A percentile compares a stretch with the other conserved stretches of the same genome.
These are phyloP conservation scores for Scheffersomyces insectosa DNA, from an alignment of 1,139 yeast species.

Conservation along the genomic window DNA sequence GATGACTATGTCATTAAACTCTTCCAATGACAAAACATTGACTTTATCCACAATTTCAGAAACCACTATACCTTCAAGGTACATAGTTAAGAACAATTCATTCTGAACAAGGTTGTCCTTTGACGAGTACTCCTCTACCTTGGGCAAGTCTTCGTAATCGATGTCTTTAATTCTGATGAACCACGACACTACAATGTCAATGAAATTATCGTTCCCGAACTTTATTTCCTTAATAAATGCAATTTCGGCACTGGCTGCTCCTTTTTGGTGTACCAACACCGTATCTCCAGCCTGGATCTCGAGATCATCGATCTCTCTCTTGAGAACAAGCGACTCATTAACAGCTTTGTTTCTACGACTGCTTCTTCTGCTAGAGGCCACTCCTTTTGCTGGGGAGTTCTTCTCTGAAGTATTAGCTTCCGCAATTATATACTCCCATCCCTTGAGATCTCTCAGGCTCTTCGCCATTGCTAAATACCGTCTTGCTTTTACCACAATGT, in stretches of 20 bases:
- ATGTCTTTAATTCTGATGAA: constrained; percentile 29
- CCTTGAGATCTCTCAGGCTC: constrained; percentile 14
- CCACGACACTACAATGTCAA: constrained; percentile 41
- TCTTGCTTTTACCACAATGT: too few relatives aligned
- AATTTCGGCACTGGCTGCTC: constrained; percentile 20
- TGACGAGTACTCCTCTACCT: constrained; percentile 7
- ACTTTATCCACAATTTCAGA: constrained; percentile 31
- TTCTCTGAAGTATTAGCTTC: constrained; percentile 7
- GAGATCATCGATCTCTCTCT: constrained; percentile 35
- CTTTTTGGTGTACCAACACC: constrained; percentile 25
- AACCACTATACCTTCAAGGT: constrained; percentile 31
- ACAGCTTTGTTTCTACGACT: constrained; percentile 12
- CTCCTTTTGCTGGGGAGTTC: constrained; percentile 18
- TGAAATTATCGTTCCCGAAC: constrained; percentile 38
- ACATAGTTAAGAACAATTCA: constrained; percentile 47
- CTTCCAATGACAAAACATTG: constrained; percentile 31
- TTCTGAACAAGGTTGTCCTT: constrained; percentile 14
- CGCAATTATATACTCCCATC: constrained; percentile 31
- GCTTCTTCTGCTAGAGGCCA: constrained; percentile 9
- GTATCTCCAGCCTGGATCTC: constrained; percentile 44
- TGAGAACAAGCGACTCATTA: constrained; percentile 17
- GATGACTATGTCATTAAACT: constrained; percentile 19
- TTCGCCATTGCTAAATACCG: too few relatives aligned
- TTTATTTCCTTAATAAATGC: constrained; percentile 43
- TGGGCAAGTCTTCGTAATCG: constrained; percentile 17